A percentile compares a stretch with the other conserved stretches of the same genome.
phyloP scores from a whole-genome alignment of 306 rosid genomes.

The Cyamopsis tetragonoloba region DNA sequence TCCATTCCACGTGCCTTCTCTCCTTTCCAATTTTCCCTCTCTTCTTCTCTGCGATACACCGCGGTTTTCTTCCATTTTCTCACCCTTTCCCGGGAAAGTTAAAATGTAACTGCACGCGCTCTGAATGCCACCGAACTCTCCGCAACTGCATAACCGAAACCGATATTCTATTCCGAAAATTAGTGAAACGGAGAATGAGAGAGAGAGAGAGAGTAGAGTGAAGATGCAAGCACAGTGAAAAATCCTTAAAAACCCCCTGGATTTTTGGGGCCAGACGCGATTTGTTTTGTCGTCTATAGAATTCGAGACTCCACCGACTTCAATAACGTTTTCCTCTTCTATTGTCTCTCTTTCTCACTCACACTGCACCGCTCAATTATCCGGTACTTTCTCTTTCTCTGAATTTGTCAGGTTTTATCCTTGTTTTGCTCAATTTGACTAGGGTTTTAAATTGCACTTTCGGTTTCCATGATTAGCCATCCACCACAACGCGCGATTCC shows the following conservation, averaged over 20 bases:
- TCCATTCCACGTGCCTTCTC: slow-evolving; percentile 49
- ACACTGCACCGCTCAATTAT: slow-evolving; percentile 12
- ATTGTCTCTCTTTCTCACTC: not conserved
- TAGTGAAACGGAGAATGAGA: not conserved
- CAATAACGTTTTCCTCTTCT: not conserved
- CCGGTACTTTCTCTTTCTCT: slow-evolving; percentile 33
- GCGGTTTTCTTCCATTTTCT: slow-evolving; percentile 25
- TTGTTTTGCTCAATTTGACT: slow-evolving; percentile 31
- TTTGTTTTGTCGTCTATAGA: slow-evolving; percentile 10
- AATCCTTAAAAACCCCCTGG: slow-evolving; percentile 29
- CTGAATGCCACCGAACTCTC: not conserved
- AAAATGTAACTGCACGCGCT: slow-evolving; percentile 1
- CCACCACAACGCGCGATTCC: slow-evolving; percentile 8
- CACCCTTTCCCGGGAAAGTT: slow-evolving; percentile 38
- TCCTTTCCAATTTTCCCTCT: not conserved
- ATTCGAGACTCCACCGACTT: slow-evolving; percentile 43
- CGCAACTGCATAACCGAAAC: not conserved
- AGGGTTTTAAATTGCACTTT: slow-evolving; percentile 36
- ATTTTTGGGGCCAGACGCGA: not conserved
- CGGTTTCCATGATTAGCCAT: not conserved
- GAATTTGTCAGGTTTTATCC: not conserved
- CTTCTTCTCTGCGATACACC: not conserved
- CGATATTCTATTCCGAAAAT: not conserved
- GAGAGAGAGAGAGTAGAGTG: not conserved
- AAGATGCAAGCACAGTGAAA: not conserved